Evolutionary conservation across 2,329 filamentous ascomycete species (phyloP), one percentile per base, ranked within the genome.

Genomic region (Penicillium sp.): DNA sequence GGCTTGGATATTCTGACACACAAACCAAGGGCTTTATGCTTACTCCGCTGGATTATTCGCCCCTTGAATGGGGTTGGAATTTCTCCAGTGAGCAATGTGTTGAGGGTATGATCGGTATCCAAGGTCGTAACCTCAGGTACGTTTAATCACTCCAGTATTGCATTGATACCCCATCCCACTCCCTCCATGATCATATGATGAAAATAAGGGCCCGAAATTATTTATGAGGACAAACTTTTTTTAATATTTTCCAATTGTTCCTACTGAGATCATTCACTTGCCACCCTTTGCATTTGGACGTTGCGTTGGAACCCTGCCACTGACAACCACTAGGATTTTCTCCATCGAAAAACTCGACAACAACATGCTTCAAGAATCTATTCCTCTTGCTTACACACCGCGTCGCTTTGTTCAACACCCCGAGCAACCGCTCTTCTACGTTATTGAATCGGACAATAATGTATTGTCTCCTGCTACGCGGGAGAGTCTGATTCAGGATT

Each of bases 41-140:
- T 61, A 96, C 93, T 1, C 94, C 95, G 0, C 76, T 99, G 28
- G 90, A 89, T 70, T 96, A 95, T 65, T 85, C 87, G 48, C 86
- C 88, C 38, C 82, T 99, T 26, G 91, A 96, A 71, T 96, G 90
- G 80, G 92, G 89, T 3, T 96, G 92, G 87, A 96, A 94, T 65
- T 97, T 99, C 69, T 93, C 89, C 71, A 96, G 92, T 67, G 90
- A 96, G 69, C 89, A 96, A 71, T 96, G 92, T 65, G 85, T 88
- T 41, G 89, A 96, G 74, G 92, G 92, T 51, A 93, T 96, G 80
- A 93, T 96, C 49, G 92, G 91, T 54, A 93, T 96, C 56, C 89
- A 95, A 74, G 90, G 86, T 44, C 88, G 93, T 71, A 94, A 90
- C 69, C 74, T 95, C 61, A 83, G 90, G 91, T 95, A 85, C 56